phyloP scores from a whole-genome alignment of 2,329 filamentous ascomycete genomes.

The Claviceps arundinis region DNA sequence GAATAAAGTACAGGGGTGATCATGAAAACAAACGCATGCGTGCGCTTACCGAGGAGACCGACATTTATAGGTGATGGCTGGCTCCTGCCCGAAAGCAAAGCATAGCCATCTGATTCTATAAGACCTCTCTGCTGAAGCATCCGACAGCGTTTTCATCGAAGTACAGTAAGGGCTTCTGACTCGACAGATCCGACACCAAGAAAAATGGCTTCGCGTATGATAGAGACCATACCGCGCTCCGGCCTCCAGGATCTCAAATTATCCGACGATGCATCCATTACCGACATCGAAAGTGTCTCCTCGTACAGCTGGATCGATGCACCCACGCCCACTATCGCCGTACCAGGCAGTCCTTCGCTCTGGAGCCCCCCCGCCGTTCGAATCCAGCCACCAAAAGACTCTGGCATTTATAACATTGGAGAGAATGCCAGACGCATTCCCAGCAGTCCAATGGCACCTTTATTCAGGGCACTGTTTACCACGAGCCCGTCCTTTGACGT shows the following conservation, averaged over 20 bases:
- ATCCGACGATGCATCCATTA: slow-evolving; percentile 15
- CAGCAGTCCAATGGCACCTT: slow-evolving; percentile 29
- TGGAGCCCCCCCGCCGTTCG: slow-evolving; percentile 20
- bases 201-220: not conserved
- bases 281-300: slow-evolving; percentile 24
- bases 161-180: not conserved
- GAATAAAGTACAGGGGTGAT: no score
- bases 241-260: not conserved
- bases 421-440: slow-evolving; percentile 33
- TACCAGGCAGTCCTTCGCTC: slow-evolving; percentile 25
- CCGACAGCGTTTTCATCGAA: no score
- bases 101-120: no score
- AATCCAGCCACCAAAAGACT: slow-evolving; percentile 21
- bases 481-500: slow-evolving; percentile 26
- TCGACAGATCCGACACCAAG: not conserved
- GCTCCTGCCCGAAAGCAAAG: no score
- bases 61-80: no score
- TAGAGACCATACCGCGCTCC: not conserved
- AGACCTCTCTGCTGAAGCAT: no score
- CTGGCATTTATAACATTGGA: slow-evolving; percentile 27
- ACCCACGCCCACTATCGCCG: slow-evolving; percentile 26
- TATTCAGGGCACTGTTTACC: slow-evolving; percentile 30
- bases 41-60: no score
- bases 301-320: slow-evolving; percentile 38
- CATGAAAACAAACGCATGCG: no score